phyloP scores from a whole-genome alignment of 345 rosid genomes.

The Rhizophora apiculata region DNA sequence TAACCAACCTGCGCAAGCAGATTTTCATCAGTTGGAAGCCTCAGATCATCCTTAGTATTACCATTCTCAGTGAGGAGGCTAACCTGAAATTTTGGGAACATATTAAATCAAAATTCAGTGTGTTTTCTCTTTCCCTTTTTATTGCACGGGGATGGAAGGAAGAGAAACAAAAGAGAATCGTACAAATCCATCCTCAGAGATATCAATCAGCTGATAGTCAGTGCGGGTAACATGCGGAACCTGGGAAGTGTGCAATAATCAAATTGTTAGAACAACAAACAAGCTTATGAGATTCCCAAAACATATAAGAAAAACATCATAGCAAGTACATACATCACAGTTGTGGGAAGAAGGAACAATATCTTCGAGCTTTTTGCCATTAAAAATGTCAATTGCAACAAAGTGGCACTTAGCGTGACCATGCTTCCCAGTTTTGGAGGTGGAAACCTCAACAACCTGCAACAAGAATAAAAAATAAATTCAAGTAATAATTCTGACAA shows the following conservation, averaged over 20 bases:
- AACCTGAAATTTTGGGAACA: conserved; percentile 15
- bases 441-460: conserved; percentile 36
- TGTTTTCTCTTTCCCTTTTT: no score
- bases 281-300: neutral
- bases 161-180: neutral
- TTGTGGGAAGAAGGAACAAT: conserved; percentile 39
- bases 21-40: conserved; percentile 31
- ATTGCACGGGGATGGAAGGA: neutral
- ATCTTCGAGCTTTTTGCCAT: conserved; percentile 34
- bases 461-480: neutral
- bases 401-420: conserved; percentile 39
- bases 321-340: conserved; percentile 25
- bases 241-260: neutral
- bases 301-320: no score
- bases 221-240: conserved; percentile 36
- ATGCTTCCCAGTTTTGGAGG: conserved; percentile 38
- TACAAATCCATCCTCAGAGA: conserved; percentile 38
- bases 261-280: neutral
- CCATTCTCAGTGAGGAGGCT: conserved; percentile 35
- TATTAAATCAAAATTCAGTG: neutral
- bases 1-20: conserved; percentile 24
- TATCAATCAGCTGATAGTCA: conserved; percentile 33
- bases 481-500: no score
- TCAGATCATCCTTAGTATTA: conserved; percentile 33
- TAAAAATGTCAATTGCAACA: conserved; percentile 34